phyloP scores from a whole-genome alignment of 2,329 filamentous ascomycete genomes.

The Pleoardoris graminearum region DNA sequence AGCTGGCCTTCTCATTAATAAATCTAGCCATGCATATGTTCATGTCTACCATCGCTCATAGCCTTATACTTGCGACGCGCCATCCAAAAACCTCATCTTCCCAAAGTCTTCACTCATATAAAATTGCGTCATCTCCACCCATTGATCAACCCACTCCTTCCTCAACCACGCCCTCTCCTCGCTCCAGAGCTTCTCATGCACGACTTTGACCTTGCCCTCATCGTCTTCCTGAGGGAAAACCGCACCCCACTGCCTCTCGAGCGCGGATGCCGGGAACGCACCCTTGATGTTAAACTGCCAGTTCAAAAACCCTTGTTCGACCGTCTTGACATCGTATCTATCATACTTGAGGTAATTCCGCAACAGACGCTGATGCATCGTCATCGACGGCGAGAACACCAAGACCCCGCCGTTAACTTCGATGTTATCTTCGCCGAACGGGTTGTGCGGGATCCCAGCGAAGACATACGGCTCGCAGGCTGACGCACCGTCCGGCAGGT shows the following conservation, averaged over 20 bases:
- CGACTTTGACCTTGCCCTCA: conserved; percentile 33
- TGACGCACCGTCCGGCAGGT: conserved; percentile 19
- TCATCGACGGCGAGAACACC: conserved; percentile 34
- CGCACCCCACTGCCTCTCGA: conserved; percentile 36
- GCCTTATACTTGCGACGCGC: conserved; percentile 8
- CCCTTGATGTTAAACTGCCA: conserved; percentile 36
- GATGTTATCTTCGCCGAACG: conserved; percentile 12
- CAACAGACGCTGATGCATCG: conserved; percentile 36
- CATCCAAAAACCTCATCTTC: conserved; percentile 17
- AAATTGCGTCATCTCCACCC: conserved; percentile 32
- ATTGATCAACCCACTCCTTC: conserved; percentile 29
- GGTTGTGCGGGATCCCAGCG: conserved; percentile 30
- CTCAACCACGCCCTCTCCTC: conserved; percentile 25
- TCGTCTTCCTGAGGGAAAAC: conserved; percentile 31
- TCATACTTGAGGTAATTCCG: conserved; percentile 40
- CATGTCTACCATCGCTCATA: neutral
- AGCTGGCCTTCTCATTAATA: too few species aligned
- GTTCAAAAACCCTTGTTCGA: conserved; percentile 41
- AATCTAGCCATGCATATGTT: too few species aligned
- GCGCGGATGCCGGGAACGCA: conserved; percentile 29
- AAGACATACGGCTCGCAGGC: conserved; percentile 39
- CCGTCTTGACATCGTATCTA: conserved; percentile 35
- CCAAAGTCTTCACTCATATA: conserved; percentile 29
- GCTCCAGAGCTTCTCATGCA: conserved; percentile 43
- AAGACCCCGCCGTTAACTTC: conserved; percentile 41